Evolutionary conservation across 2,329 filamentous ascomycete species (phyloP).

Genomic region (Hypoxylon sp.): DNA sequence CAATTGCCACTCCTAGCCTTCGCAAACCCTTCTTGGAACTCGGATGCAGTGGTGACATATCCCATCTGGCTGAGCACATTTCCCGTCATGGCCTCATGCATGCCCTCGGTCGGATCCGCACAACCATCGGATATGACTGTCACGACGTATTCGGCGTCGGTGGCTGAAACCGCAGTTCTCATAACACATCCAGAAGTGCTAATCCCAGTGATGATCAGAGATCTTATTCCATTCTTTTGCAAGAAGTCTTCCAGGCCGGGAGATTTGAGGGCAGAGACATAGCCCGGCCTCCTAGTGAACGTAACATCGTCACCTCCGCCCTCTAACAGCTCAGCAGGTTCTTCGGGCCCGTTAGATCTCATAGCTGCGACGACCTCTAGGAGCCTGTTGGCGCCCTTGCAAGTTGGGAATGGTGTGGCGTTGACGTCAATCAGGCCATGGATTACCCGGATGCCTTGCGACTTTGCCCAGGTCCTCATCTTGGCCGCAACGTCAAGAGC

Average conservation of each 20-base stretch:
- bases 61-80: background rate
- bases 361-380: background rate
- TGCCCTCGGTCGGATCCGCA: constrained; percentile 3
- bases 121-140: constrained; percentile 16
- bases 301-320: constrained; percentile 4
- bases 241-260: constrained; percentile 11
- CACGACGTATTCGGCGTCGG: constrained; percentile 9
- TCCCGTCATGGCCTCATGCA: constrained; percentile 5
- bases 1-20: background rate
- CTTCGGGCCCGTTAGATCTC: background rate
- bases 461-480: constrained; percentile 14
- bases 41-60: constrained; percentile 3
- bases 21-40: constrained; percentile 11
- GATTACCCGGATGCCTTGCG: constrained; percentile 8
- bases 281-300: constrained; percentile 7
- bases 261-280: constrained; percentile 16
- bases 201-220: constrained; percentile 8
- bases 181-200: constrained; percentile 16
- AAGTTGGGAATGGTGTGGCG: constrained; percentile 9
- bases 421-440: constrained; percentile 8
- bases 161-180: constrained; percentile 13
- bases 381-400: background rate
- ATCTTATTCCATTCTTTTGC: constrained; percentile 4
- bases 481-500: constrained; percentile 1
- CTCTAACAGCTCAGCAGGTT: background rate